phyloP scores from a whole-genome alignment of 495 filamentous ascomycete genomes.

The Aspergillus steynii region DNA sequence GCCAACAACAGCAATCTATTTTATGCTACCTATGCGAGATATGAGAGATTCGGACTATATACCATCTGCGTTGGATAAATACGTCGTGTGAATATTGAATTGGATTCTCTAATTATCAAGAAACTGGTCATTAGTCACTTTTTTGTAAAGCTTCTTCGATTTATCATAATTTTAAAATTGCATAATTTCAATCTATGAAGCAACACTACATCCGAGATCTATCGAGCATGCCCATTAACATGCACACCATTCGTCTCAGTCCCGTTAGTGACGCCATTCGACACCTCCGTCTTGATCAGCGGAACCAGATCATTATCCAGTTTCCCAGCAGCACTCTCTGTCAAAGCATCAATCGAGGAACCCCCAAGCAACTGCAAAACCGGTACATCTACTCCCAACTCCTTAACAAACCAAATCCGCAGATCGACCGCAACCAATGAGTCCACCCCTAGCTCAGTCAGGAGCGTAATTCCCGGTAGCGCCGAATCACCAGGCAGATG shows the following conservation, averaged over 20 bases:
- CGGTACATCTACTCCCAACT: slow-evolving; percentile 42
- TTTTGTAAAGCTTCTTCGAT: too few species aligned
- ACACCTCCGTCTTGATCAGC: not conserved
- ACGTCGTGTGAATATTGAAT: too few species aligned
- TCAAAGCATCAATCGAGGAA: slow-evolving; percentile 13
- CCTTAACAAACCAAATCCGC: slow-evolving; percentile 37
- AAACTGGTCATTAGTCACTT: too few species aligned
- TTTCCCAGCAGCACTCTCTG: slow-evolving; percentile 1
- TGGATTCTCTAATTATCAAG: too few species aligned
- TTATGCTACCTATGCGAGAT: too few species aligned
- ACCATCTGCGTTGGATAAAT: too few species aligned
- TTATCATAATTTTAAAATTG: not conserved
- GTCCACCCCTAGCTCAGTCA: slow-evolving; percentile 38
- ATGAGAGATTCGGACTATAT: too few species aligned
- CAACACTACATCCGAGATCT: not conserved
- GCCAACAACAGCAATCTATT: too few species aligned
- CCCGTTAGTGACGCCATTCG: not conserved
- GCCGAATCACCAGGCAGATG: slow-evolving; percentile 1
- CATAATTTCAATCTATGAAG: not conserved
- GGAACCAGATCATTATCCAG: not conserved
- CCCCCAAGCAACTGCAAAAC: slow-evolving; percentile 52
- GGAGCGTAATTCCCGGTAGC: slow-evolving; percentile 1
- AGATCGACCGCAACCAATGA: slow-evolving; percentile 38
- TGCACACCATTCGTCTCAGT: not conserved
- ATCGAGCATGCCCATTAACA: not conserved